Evolutionary conservation across 441 rosid genomes (phyloP).

Genomic region (Macaranga tanarius): DNA sequence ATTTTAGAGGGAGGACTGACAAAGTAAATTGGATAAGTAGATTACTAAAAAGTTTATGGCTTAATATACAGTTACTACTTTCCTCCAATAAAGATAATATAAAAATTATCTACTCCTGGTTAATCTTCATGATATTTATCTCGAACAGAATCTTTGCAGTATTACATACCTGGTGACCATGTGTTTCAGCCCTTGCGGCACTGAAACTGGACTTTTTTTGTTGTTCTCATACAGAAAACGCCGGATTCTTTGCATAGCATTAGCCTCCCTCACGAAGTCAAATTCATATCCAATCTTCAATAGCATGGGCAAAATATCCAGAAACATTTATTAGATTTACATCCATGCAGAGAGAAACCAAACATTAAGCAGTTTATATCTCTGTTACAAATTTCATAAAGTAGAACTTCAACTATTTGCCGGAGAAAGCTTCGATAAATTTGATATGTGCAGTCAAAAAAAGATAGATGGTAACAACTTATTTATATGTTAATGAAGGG

Average conservation of each 20-base stretch:
- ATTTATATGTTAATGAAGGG: neutral
- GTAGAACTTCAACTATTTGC: neutral
- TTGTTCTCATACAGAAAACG: conserved; percentile 65
- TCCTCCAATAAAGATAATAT: neutral
- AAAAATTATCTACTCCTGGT: neutral
- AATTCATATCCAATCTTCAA: conserved; percentile 91
- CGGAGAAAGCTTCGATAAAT: conserved; percentile 2
- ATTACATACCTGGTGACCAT: conserved; percentile 70
- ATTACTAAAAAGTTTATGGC: conserved; percentile 4
- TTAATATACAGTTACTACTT: neutral
- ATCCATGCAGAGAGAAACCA: conserved; percentile 10
- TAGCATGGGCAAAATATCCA: conserved; percentile 20
- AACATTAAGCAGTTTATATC: neutral
- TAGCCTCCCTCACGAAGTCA: conserved; percentile 84
- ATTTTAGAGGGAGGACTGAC: conserved; percentile 6
- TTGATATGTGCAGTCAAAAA: neutral
- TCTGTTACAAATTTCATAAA: neutral
- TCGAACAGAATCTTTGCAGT: neutral
- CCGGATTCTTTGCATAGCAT: conserved; percentile 81
- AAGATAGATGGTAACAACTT: neutral
- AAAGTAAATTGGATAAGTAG: conserved; percentile 6
- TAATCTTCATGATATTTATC: neutral
- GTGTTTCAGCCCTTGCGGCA: conserved; percentile 62
- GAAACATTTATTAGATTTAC: conserved; percentile 13
- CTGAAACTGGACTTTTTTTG: conserved; percentile 77